These are phyloP conservation scores for Phytophthora aleatoria DNA, from an alignment of 352 stramenopile species.

Conservation along the genomic window DNA sequence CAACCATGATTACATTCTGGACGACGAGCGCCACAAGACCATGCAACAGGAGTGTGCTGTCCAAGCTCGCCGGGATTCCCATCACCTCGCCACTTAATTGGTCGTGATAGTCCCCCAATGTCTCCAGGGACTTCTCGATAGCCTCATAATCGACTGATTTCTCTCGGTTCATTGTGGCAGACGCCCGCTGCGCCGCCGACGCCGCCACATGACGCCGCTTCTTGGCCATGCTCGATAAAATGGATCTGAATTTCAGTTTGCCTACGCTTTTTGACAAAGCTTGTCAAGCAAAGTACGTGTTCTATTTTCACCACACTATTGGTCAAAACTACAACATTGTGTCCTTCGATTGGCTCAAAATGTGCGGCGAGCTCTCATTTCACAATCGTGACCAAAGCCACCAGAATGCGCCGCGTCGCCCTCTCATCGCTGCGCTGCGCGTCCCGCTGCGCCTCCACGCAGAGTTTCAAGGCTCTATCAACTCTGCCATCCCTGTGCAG, in stretches of 20 bases:
- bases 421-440: constrained; percentile 28
- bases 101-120: constrained; percentile 15
- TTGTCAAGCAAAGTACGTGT: background rate
- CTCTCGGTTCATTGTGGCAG: constrained; percentile 12
- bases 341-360: background rate
- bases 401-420: constrained; percentile 28
- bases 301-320: background rate
- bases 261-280: background rate
- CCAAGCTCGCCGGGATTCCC: constrained; percentile 26
- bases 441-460: constrained; percentile 13
- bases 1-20: constrained; percentile 49
- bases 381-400: constrained; percentile 8
- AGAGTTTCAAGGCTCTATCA: constrained; percentile 14
- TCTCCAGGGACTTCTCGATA: constrained; percentile 15
- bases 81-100: constrained; percentile 25
- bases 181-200: constrained; percentile 4
- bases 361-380: constrained; percentile 12
- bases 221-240: constrained; percentile 38
- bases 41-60: constrained; percentile 43
- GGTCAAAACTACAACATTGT: background rate
- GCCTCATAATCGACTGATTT: constrained; percentile 6
- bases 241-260: constrained; percentile 13
- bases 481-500: constrained; percentile 2
- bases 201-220: constrained; percentile 34
- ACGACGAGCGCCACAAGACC: constrained; percentile 37